phyloP scores from a whole-genome alignment of 345 rosid species.

The Eucalyptus brandiana region DNA sequence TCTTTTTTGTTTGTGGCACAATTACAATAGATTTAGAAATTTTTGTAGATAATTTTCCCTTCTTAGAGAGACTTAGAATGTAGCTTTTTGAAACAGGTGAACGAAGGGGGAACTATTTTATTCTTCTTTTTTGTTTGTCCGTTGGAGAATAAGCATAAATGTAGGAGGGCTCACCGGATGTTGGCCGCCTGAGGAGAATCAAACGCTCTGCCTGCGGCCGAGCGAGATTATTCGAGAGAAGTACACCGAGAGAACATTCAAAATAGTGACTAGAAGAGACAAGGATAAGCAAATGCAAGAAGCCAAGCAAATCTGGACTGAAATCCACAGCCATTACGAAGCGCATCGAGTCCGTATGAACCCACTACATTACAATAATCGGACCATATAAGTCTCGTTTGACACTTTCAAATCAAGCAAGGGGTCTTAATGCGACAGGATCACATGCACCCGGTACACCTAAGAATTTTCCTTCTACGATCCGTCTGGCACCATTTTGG shows the following conservation, averaged over 20 bases:
- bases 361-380: background rate
- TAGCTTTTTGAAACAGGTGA: no score
- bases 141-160: no score
- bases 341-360: background rate
- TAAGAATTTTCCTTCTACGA: background rate
- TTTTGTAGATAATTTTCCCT: no score
- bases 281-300: background rate
- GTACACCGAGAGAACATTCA: background rate
- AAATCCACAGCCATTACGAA: background rate
- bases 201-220: background rate
- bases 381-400: background rate
- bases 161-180: background rate
- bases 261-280: background rate
- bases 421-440: background rate
- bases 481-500: background rate
- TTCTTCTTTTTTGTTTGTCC: no score
- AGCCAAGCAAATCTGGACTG: background rate
- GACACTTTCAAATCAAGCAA: background rate
- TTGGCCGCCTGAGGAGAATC: background rate
- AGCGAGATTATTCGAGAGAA: no score
- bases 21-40: no score
- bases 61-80: no score
- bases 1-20: no score
- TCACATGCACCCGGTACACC: background rate
- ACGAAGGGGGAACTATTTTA: no score